A percentile compares a stretch with the other conserved stretches of the same genome.
phyloP scores from a whole-genome alignment of 257 asterid genomes.

The Solanum boliviense region DNA sequence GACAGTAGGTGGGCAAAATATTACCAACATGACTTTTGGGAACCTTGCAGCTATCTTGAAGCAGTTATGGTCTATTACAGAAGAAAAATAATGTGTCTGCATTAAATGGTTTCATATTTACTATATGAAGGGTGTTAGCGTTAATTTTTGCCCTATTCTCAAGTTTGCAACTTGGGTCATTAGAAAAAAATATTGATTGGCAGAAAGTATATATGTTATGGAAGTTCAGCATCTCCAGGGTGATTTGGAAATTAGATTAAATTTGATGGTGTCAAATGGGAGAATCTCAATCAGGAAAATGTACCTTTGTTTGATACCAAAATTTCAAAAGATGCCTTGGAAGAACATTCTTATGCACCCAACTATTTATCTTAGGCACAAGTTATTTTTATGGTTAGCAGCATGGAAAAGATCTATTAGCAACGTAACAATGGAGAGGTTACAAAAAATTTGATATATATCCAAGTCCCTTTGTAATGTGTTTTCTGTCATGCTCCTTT shows the following conservation, averaged over 20 bases:
- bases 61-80: no score
- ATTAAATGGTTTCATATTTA: no score
- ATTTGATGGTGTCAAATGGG: background rate
- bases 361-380: background rate
- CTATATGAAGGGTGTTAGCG: no score
- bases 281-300: background rate
- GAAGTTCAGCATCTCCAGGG: background rate
- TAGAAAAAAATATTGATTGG: background rate
- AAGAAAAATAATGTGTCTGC: no score
- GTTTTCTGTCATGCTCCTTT: background rate
- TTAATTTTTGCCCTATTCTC: no score
- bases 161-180: background rate
- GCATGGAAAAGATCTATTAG: background rate
- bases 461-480: background rate
- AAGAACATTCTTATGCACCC: background rate
- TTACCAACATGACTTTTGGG: no score
- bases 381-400: background rate
- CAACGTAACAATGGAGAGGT: background rate
- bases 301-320: background rate
- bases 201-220: no score
- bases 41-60: no score
- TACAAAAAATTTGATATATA: background rate
- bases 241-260: background rate
- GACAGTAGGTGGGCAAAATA: no score
- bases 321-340: background rate